These are phyloP conservation scores for Ophiostoma australiae DNA, from an alignment of 2,329 filamentous ascomycete genomes.

Conservation along the genomic window DNA sequence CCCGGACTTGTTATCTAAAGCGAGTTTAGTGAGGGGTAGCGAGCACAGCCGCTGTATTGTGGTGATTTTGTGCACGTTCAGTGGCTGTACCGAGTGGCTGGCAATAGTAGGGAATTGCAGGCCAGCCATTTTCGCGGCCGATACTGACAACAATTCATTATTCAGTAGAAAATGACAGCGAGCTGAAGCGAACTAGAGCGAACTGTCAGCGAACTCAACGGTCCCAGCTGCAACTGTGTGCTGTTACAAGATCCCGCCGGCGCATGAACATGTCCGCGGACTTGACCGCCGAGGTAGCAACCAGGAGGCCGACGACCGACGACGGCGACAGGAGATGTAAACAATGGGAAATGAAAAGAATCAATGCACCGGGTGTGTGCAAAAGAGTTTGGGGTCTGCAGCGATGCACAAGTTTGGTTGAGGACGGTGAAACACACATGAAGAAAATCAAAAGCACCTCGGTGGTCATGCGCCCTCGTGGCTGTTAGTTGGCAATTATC, in stretches of 20 bases:
- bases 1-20: slow-evolving; percentile 9
- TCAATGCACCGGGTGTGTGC: not conserved
- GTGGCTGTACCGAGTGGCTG: not conserved
- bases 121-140: too few relatives aligned
- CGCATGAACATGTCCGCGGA: not conserved
- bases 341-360: not conserved
- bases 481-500: not conserved
- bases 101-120: not conserved
- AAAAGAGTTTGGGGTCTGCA: not conserved
- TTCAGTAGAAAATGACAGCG: not conserved
- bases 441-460: not conserved
- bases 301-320: not conserved
- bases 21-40: slow-evolving; percentile 8
- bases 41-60: not conserved
- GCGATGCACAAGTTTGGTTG: not conserved
- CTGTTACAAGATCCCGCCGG: not conserved
- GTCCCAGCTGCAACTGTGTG: not conserved
- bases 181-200: not conserved
- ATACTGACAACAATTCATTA: not conserved
- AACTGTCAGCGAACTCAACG: not conserved
- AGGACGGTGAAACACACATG: not conserved
- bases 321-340: not conserved
- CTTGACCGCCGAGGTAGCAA: not conserved
- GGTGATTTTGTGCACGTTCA: not conserved
- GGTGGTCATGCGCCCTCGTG: slow-evolving; percentile 2